Conservation (phyloP, 352 stramenopile genomes). For the Stephanocyclus meneghinianus region DNA sequence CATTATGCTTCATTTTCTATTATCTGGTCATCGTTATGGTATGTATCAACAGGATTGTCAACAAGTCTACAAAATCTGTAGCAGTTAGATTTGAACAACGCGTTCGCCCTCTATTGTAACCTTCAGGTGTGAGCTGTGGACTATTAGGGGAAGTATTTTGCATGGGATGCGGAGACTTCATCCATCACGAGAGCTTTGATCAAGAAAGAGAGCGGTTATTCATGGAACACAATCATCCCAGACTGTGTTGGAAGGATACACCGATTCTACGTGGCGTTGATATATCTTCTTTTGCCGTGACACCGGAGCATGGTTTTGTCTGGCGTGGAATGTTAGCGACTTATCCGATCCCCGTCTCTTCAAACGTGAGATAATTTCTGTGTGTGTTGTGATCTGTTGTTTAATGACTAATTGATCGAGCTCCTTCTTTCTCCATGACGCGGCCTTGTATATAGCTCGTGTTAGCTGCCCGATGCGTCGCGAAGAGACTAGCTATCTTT, state of each 20-base stretch:
- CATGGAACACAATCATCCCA: conserved; percentile 49
- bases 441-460: conserved; percentile 41
- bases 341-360: conserved; percentile 62
- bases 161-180: conserved; percentile 61
- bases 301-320: conserved; percentile 62
- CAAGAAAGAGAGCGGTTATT: conserved; percentile 68
- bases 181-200: conserved; percentile 73
- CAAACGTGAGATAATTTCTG: background rate
- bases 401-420: too few relatives aligned
- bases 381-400: background rate
- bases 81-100: too few relatives aligned
- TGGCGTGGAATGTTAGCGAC: conserved; percentile 70
- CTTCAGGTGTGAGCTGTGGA: conserved; percentile 45
- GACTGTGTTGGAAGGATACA: conserved; percentile 58
- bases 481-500: conserved; percentile 55
- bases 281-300: conserved; percentile 64
- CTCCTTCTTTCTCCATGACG: background rate
- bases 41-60: conserved; percentile 1
- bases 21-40: conserved; percentile 65
- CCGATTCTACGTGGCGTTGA: conserved; percentile 64
- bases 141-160: conserved; percentile 60
- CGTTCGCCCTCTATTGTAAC: too few relatives aligned
- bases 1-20: conserved; percentile 61
- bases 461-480: conserved; percentile 37
- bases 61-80: too few relatives aligned